These are phyloP conservation scores for Iris pallida DNA, from an alignment of 116 monocot genomes.

Conservation along the genomic window DNA sequence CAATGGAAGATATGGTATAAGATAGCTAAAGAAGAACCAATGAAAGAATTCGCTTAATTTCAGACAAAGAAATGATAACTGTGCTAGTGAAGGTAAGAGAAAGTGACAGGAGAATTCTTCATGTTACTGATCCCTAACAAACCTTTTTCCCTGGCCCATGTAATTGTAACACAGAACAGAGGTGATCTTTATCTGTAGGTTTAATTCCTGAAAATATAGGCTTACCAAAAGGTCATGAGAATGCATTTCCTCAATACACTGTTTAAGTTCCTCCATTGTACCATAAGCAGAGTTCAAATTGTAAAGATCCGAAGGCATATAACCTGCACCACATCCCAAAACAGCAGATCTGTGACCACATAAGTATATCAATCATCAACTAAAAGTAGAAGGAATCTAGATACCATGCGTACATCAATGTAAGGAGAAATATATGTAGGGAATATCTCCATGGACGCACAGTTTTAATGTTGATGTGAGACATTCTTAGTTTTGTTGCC, in stretches of 20 bases:
- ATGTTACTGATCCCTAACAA: background rate
- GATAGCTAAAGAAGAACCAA: too few relatives aligned
- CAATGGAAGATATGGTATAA: too few relatives aligned
- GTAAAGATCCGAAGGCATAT: slow-evolving; percentile 17
- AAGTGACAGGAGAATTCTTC: background rate
- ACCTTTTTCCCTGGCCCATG: background rate
- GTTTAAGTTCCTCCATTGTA: slow-evolving; percentile 11
- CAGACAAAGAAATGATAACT: too few relatives aligned
- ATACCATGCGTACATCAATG: background rate
- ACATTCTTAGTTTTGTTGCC: too few relatives aligned
- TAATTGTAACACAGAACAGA: background rate
- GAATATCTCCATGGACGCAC: background rate
- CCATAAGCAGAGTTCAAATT: slow-evolving; percentile 16
- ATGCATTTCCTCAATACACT: slow-evolving; percentile 14
- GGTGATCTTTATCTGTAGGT: background rate
- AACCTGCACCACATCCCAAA: slow-evolving; percentile 12
- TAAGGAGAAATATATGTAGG: background rate
- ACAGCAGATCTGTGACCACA: background rate
- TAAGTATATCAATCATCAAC: background rate
- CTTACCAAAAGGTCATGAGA: slow-evolving; percentile 10
- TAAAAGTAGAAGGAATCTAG: too few relatives aligned
- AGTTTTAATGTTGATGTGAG: too few relatives aligned
- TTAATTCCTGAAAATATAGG: background rate
- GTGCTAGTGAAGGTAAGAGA: too few relatives aligned
- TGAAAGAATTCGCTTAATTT: too few relatives aligned